phyloP scores from a whole-genome alignment of 768 basidiomycete genomes.

The button mushroom (Agaricus bisporus) region DNA sequence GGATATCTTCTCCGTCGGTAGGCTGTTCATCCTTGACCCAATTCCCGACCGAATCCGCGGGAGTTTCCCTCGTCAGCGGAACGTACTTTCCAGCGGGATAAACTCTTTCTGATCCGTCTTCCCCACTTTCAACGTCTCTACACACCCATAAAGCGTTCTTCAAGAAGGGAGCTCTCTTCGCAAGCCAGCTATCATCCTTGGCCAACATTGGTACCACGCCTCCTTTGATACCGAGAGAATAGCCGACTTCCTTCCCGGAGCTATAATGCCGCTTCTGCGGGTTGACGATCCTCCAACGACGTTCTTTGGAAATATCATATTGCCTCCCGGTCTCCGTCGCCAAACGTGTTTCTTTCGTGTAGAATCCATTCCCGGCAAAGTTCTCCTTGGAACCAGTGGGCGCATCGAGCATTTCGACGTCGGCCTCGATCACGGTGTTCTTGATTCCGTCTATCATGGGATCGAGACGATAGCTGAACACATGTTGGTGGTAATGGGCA shows the following conservation, averaged over 20 bases:
- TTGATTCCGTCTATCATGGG: conserved; percentile 86
- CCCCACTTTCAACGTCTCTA: conserved; percentile 56
- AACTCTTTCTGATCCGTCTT: conserved; percentile 36
- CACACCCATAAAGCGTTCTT: conserved; percentile 78
- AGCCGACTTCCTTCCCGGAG: conserved; percentile 66
- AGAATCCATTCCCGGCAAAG: conserved; percentile 84
- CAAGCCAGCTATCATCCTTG: conserved; percentile 61
- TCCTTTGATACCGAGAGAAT: conserved; percentile 64
- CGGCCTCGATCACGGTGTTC: conserved; percentile 80
- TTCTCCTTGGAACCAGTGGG: conserved; percentile 74
- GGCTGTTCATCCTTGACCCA: conserved; percentile 65
- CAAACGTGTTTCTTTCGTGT: conserved; percentile 54
- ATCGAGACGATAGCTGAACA: conserved; percentile 65
- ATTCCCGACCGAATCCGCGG: conserved; percentile 62
- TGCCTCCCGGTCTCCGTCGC: conserved; percentile 57
- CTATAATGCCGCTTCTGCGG: conserved; percentile 59
- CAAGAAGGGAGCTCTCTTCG: conserved; percentile 69
- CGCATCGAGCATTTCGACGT: conserved; percentile 59
- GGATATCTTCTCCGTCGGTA: conserved; percentile 72
- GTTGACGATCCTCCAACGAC: conserved; percentile 84
- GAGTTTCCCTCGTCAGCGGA: conserved; percentile 68
- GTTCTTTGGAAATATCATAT: conserved; percentile 59
- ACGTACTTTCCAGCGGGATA: conserved; percentile 89
- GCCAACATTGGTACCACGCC: conserved; percentile 63
- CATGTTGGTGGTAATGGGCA: conserved; percentile 83